Percentiles rank a stretch among this genome's conserved stretches.
phyloP scores from a whole-genome alignment of 2,329 filamentous ascomycete genomes.

The Myriosclerotinia duriaeana region DNA sequence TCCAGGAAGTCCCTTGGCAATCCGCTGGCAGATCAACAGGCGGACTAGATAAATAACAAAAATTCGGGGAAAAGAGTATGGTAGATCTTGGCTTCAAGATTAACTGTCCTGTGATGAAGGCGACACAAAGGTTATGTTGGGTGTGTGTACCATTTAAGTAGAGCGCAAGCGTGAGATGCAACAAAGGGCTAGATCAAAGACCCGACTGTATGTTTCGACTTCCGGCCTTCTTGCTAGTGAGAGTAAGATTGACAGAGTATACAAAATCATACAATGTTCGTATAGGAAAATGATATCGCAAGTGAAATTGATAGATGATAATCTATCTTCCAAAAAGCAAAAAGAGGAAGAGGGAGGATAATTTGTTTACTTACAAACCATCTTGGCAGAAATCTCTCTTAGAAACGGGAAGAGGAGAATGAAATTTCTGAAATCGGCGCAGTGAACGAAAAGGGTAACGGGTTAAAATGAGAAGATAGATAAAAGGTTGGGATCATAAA shows the following conservation, averaged over 20 bases:
- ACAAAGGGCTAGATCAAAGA: constrained; percentile 23
- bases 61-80: neutral
- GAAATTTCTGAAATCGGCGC: neutral
- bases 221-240: neutral
- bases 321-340: constrained; percentile 28
- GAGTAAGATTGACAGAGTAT: neutral
- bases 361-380: constrained; percentile 31
- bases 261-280: no score
- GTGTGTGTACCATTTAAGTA: constrained; percentile 7
- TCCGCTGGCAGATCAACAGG: constrained; percentile 16
- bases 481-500: constrained; percentile 11
- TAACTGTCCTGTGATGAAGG: constrained; percentile 9
- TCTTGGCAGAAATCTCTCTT: constrained; percentile 24
- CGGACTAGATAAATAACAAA: neutral
- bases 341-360: constrained; percentile 10
- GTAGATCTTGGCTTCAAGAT: constrained; percentile 16
- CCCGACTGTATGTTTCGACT: constrained; percentile 1
- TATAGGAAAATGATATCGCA: neutral
- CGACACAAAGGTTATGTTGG: constrained; percentile 7
- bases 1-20: constrained; percentile 6
- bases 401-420: neutral
- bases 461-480: neutral
- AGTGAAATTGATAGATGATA: neutral
- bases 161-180: constrained; percentile 7
- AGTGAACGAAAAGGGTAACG: neutral